Conservation (phyloP, 495 filamentous ascomycete genomes). For the Trichoderma reesei region DNA sequence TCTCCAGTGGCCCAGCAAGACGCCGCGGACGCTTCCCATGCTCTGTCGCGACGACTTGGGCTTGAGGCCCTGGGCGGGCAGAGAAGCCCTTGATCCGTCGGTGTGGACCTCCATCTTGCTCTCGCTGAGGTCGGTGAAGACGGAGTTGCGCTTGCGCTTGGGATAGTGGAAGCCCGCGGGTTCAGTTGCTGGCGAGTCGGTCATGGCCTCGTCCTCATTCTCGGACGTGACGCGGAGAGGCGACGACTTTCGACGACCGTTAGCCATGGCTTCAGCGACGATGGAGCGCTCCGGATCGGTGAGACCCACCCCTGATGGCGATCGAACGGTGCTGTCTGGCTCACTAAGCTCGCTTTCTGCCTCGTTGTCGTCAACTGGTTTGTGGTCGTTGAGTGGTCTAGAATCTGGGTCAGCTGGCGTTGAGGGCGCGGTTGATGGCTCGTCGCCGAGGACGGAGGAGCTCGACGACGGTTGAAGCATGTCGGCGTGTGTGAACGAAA, state of each 20-base stretch:
- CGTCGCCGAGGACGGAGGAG: conserved; percentile 10
- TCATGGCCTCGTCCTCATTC: conserved; percentile 28
- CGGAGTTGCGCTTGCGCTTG: conserved; percentile 41
- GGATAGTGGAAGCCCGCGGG: conserved; percentile 23
- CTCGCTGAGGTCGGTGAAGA: conserved; percentile 30
- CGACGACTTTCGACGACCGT: conserved; percentile 21
- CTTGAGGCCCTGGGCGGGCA: conserved; percentile 15
- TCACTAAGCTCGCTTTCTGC: conserved; percentile 18
- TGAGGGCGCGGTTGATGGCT: neutral
- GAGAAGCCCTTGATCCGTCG: neutral
- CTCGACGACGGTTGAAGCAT: too few species aligned
- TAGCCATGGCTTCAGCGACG: conserved; percentile 32
- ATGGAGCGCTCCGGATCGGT: conserved; percentile 32
- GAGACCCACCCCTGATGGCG: conserved; percentile 5
- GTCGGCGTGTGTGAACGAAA: too few species aligned
- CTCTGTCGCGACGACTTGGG: conserved; percentile 19
- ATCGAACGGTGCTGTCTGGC: conserved; percentile 3
- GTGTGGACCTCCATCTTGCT: conserved; percentile 19
- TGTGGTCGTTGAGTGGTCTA: conserved; percentile 3
- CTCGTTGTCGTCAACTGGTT: conserved; percentile 13
- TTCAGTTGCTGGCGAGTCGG: conserved; percentile 26
- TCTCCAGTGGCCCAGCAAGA: conserved; percentile 44
- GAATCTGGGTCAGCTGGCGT: neutral
- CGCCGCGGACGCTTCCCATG: conserved; percentile 29
- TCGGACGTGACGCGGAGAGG: conserved; percentile 19